Percentiles rank a stretch among this genome's conserved stretches.
These are phyloP conservation scores for Arabis alpina DNA, from an alignment of 345 rosid species.

Conservation along the genomic window DNA sequence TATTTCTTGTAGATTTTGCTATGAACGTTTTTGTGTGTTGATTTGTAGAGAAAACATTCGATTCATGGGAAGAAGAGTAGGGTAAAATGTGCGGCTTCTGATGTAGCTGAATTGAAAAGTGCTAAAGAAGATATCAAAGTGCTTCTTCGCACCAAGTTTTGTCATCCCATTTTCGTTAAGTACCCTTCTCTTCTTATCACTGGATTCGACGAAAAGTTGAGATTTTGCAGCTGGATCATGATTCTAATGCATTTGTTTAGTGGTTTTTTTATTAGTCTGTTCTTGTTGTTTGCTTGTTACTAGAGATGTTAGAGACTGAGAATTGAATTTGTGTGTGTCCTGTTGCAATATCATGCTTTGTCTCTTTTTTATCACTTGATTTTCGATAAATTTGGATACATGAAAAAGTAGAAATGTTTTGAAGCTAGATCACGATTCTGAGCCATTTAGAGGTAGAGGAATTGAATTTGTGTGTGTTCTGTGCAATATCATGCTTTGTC, in stretches of 20 bases:
- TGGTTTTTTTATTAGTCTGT: not conserved
- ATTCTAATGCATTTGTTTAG: too few species aligned
- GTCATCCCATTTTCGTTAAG: slow-evolving; percentile 85
- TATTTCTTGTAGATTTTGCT: not conserved
- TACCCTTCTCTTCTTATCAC: not conserved
- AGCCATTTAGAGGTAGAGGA: too few species aligned
- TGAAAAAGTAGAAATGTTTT: too few species aligned
- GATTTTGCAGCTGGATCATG: too few species aligned
- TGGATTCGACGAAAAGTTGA: too few species aligned
- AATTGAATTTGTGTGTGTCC: not conserved
- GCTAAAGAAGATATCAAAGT: slow-evolving; percentile 90
- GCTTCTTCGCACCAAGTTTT: slow-evolving; percentile 71
- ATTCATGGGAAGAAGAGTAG: slow-evolving; percentile 42
- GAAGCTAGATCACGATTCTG: too few species aligned
- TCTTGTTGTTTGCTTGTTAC: slow-evolving; percentile 1
- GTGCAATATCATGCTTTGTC: too few species aligned
- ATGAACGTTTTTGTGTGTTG: not conserved
- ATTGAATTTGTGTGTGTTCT: too few species aligned
- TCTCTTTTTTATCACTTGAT: too few species aligned
- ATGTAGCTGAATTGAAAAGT: slow-evolving; percentile 78
- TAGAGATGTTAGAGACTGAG: not conserved
- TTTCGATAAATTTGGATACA: too few species aligned
- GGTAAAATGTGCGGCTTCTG: slow-evolving; percentile 65
- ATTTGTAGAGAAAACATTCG: slow-evolving; percentile 49
- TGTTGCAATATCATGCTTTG: too few species aligned